Evolutionary conservation across 1,284 basidiomycete species (phyloP), one percentile per base, ranked within the genome.

Genomic region (Pholiota adiposa): DNA sequence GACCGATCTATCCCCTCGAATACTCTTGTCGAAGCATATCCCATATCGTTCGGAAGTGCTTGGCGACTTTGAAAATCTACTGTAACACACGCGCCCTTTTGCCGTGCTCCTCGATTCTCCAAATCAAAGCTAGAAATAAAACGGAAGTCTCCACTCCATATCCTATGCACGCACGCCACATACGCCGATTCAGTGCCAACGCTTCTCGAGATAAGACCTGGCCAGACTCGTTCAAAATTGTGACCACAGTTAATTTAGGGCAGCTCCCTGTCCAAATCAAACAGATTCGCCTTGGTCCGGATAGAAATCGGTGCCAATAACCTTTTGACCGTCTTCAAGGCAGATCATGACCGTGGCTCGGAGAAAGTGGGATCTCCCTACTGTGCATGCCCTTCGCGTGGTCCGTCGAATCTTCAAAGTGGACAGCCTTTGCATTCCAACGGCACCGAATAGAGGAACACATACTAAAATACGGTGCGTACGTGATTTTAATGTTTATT

Each of bases 401-500:
- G 12, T 25, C 12, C 19, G 43, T 25, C 12, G 14, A 46, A 25
- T 46, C 43, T 46, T 46, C 25, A 4, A 46, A 46, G 18, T 43
- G 41, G 19, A 43, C 12, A 43, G 44, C 44, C 25, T 46, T 16
- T 25, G 16, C 44, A 46, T 46, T 27, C 44, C 23, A 46, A 25
- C 25, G 44, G 44, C 23, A 14, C 44, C 25, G 44, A 27, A 46
- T 46, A 14, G 44, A 27, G 23, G 23, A 23, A 16, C 40, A 12
- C 40, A 40, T 40, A n/a, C n/a, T n/a, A n/a, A n/a, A n/a, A n/a
- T n/a, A 43, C 14, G 44, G 25, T 18, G 6, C 44, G 25, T 46
- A 46, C 44, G 44, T 46, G 44, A 46, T 46, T 46, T 46, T 27
- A 46, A 46, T 46, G 44, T 46, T 46, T 23, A 46, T 46, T 46